These are phyloP conservation scores for Rhinocladiella similis DNA, from an alignment of 2,329 filamentous ascomycete genomes.

Conservation along the genomic window DNA sequence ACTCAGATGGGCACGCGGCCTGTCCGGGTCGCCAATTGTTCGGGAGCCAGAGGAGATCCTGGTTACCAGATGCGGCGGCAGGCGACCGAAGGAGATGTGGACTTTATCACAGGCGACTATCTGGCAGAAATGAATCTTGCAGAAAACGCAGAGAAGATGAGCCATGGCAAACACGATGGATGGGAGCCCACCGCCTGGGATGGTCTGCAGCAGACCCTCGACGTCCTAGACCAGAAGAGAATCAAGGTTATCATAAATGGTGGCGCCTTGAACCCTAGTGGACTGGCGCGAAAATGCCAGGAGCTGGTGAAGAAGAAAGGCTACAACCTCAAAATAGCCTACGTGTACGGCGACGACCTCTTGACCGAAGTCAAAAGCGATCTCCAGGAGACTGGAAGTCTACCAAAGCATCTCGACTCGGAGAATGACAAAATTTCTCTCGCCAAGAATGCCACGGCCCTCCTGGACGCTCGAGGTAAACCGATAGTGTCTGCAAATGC, in stretches of 20 bases:
- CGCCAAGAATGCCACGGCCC: constrained; percentile 39
- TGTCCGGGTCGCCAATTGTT: constrained; percentile 38
- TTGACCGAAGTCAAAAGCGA: constrained; percentile 35
- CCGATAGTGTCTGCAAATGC: constrained; percentile 50
- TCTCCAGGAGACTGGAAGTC: constrained; percentile 35
- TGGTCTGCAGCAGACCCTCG: constrained; percentile 47
- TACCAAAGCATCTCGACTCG: constrained; percentile 44
- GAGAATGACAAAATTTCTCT: constrained; percentile 39
- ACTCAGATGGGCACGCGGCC: constrained; percentile 25
- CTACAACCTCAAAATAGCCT: constrained; percentile 33
- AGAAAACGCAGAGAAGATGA: constrained; percentile 45
- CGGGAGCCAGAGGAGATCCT: constrained; percentile 37
- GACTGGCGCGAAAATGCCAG: constrained; percentile 46
- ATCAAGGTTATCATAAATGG: constrained; percentile 61
- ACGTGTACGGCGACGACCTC: constrained; percentile 49
- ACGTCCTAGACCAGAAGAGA: constrained; percentile 46
- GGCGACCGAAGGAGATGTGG: constrained; percentile 40
- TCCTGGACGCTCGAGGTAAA: constrained; percentile 38
- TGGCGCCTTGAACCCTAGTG: constrained; percentile 56
- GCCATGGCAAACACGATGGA: constrained; percentile 42
- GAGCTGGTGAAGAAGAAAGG: constrained; percentile 37
- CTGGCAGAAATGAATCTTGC: constrained; percentile 49
- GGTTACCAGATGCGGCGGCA: constrained; percentile 40
- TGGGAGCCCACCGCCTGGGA: constrained; percentile 53
- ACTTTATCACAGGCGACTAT: constrained; percentile 58